Evolutionary conservation across 2,329 filamentous ascomycete genomes (phyloP), one percentile per base, ranked within the genome.

Genomic region (Reticulascus tulasneorum): DNA sequence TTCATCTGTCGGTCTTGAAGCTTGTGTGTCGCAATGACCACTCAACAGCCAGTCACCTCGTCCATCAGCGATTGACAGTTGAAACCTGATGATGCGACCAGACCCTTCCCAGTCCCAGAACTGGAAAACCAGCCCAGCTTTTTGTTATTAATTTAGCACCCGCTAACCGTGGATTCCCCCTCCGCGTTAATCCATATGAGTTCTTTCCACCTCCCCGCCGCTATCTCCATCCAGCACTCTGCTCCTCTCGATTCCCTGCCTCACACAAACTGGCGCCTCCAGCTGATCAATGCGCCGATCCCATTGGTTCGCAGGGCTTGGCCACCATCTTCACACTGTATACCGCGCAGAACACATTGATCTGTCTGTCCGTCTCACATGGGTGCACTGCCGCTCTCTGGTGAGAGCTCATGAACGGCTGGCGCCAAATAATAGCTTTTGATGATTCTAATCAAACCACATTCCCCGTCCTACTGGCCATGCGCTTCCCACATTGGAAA

Each of bases 371-470:
- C 31, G 35, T 34, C 38, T 30, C 29, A 33, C 21, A 19, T 26
- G 34, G 29, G 29, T 28, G 33, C 24, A 40, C 23, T 21, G 35
- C 11, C 23, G 27, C 31, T 20, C 25, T 17, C n/a, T 19, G 24
- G 18, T 16, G 39, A 35, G 13, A 20, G 35, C 25, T 22, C 25
- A 33, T 13, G 39, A 39, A 40, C 40, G 37, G 33, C 22, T 29
- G 16, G 16, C 25, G 10, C 16, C 23, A 12, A 18, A 13, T 23
- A 40, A 29, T 31, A 22, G 31, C n/a, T 37, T 36, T 32, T 24
- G 23, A 25, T 42, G 31, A 40, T 37, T 36, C 19, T 42, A 42
- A 42, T 40, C 29, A 40, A 33, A 42, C 37, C 37, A 33, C 37
- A 42, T 40, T 42, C 37, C 33, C 32, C 37, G 32, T 33, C 32